Conservation (phyloP, 495 filamentous ascomycete species). For the Aspergillus haitiensis region DNA sequence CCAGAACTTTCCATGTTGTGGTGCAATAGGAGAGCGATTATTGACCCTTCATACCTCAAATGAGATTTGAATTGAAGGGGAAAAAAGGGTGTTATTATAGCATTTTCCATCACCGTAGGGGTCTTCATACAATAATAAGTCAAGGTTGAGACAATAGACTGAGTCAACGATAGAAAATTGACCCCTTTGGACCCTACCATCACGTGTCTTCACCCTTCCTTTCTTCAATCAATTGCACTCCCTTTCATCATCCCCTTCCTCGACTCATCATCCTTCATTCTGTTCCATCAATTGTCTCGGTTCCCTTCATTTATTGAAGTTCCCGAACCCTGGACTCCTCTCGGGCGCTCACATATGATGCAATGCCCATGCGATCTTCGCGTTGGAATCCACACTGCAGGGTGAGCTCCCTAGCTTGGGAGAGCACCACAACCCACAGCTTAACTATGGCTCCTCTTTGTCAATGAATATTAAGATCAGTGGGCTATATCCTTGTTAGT, state of each 20-base stretch:
- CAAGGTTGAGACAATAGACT: background rate
- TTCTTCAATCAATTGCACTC: conserved; percentile 5
- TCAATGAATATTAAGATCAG: background rate
- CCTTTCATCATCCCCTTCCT: conserved; percentile 9
- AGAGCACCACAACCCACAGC: background rate
- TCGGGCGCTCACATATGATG: conserved; percentile 3
- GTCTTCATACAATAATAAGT: background rate
- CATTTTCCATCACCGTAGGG: background rate
- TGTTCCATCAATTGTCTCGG: conserved; percentile 3
- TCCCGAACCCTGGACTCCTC: background rate
- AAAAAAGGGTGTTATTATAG: background rate
- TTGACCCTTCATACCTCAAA: conserved; percentile 3
- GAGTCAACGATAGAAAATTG: background rate
- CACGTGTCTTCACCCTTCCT: background rate
- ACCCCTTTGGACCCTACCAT: background rate
- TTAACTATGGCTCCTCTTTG: background rate
- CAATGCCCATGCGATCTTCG: conserved; percentile 10
- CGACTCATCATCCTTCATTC: conserved; percentile 9
- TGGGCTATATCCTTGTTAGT: background rate
- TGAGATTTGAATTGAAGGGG: background rate
- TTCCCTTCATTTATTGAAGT: background rate
- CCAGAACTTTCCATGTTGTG: background rate
- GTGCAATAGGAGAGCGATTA: background rate
- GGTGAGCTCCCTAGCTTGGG: background rate
- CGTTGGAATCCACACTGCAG: background rate